These are phyloP conservation scores for Paramarasmius palmivorus DNA, from an alignment of 1,284 basidiomycete species.

Conservation along the genomic window DNA sequence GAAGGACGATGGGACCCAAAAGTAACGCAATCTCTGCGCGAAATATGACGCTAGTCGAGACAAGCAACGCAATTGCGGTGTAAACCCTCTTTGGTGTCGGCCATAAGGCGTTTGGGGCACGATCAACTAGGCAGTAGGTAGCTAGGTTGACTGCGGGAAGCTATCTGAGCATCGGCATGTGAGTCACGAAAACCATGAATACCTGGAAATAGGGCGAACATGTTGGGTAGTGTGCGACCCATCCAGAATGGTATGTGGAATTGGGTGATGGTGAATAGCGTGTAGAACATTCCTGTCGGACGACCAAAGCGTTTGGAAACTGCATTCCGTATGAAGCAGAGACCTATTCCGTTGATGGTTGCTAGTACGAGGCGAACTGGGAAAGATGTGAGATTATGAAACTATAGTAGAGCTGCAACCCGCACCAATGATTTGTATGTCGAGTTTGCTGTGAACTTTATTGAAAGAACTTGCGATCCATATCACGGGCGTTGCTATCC, in stretches of 20 bases:
- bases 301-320: conserved; percentile 66
- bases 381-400: background rate
- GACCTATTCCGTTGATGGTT: conserved; percentile 61
- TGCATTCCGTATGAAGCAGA: conserved; percentile 66
- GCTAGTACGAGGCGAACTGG: conserved; percentile 80
- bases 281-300: conserved; percentile 58
- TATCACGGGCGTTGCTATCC: conserved; percentile 48
- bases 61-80: conserved; percentile 52
- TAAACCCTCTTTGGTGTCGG: conserved; percentile 37
- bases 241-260: conserved; percentile 96
- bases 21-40: conserved; percentile 81
- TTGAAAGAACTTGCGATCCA: conserved; percentile 40
- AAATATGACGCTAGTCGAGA: conserved; percentile 72
- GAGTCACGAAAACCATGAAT: conserved; percentile 22
- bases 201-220: conserved; percentile 86
- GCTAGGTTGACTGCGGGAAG: conserved; percentile 61
- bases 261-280: conserved; percentile 74
- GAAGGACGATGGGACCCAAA: conserved; percentile 62
- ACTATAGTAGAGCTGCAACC: conserved; percentile 21
- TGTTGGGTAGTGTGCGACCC: conserved; percentile 91
- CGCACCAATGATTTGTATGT: conserved; percentile 63
- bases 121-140: conserved; percentile 53
- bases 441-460: conserved; percentile 51
- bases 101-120: conserved; percentile 39
- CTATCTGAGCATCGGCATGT: background rate